These are phyloP conservation scores for Striga hermonthica DNA, from an alignment of 305 asterid species.

Conservation along the genomic window DNA sequence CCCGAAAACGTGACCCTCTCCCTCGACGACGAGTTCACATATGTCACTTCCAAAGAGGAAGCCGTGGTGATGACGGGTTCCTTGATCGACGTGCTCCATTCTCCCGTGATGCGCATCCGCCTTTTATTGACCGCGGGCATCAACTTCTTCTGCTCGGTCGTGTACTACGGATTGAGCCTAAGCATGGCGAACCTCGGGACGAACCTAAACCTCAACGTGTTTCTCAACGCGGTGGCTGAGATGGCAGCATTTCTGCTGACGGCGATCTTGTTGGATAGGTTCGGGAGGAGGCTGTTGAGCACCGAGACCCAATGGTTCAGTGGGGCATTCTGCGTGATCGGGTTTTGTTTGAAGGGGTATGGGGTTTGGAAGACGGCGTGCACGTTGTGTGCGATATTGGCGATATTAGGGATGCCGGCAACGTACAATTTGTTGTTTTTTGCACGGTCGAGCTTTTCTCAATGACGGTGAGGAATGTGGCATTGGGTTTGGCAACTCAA, in stretches of 20 bases:
- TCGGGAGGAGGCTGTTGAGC: constrained; percentile 69
- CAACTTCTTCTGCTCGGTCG: constrained; percentile 70
- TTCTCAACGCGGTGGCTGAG: constrained; percentile 70
- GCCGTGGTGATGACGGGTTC: constrained; percentile 52
- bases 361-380: constrained; percentile 42
- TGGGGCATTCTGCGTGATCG: constrained; percentile 54
- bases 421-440: constrained; percentile 70
- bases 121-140: constrained; percentile 60
- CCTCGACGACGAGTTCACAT: constrained; percentile 48
- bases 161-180: constrained; percentile 74
- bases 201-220: constrained; percentile 65
- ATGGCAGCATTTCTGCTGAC: constrained; percentile 74
- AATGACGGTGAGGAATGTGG: constrained; percentile 55
- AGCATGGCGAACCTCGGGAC: constrained; percentile 82
- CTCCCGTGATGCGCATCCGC: constrained; percentile 54
- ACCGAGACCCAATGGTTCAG: constrained; percentile 77
- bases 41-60: constrained; percentile 9
- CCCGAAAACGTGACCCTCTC: constrained; percentile 50
- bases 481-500: constrained; percentile 78
- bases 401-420: constrained; percentile 88
- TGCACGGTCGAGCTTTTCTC: constrained; percentile 78
- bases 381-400: constrained; percentile 62
- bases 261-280: constrained; percentile 52
- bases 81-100: constrained; percentile 51
- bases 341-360: constrained; percentile 41